Conservation (phyloP, 129 eudicot species). For the Flaveria linearis region DNA sequence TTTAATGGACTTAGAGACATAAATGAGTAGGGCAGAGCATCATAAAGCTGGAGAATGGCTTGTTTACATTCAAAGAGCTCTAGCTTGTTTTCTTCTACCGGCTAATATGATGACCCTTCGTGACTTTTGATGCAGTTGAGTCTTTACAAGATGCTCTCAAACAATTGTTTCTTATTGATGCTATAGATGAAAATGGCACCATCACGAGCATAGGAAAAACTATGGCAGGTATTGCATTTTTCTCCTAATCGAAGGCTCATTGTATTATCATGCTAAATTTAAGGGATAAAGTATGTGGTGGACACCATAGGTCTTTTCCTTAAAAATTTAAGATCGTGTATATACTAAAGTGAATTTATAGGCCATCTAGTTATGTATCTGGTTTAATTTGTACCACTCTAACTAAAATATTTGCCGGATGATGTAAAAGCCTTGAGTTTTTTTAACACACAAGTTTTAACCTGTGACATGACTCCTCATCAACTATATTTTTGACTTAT, state of each 20-base stretch:
- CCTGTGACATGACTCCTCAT: neutral
- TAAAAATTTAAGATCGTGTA: neutral
- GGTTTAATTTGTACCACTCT: neutral
- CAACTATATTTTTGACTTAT: neutral
- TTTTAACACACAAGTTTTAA: neutral
- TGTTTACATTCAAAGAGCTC: neutral
- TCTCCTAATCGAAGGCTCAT: conserved; percentile 5
- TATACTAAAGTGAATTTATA: neutral
- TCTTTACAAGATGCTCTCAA: conserved; percentile 89
- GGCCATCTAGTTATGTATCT: neutral
- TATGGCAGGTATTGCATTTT: conserved; percentile 69
- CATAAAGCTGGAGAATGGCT: neutral
- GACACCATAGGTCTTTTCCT: neutral
- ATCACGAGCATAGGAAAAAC: conserved; percentile 72
- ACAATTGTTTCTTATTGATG: conserved; percentile 91
- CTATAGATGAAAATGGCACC: conserved; percentile 83
- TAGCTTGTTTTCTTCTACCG: neutral
- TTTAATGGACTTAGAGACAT: neutral
- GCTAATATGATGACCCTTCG: conserved; percentile 7
- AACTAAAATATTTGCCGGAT: neutral
- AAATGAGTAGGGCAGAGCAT: neutral
- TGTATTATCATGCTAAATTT: neutral
- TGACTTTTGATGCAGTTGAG: conserved; percentile 64
- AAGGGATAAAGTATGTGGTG: neutral
- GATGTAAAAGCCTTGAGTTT: neutral